These are phyloP conservation scores for Tuber brumale DNA, from an alignment of 495 filamentous ascomycete species.

Conservation along the genomic window DNA sequence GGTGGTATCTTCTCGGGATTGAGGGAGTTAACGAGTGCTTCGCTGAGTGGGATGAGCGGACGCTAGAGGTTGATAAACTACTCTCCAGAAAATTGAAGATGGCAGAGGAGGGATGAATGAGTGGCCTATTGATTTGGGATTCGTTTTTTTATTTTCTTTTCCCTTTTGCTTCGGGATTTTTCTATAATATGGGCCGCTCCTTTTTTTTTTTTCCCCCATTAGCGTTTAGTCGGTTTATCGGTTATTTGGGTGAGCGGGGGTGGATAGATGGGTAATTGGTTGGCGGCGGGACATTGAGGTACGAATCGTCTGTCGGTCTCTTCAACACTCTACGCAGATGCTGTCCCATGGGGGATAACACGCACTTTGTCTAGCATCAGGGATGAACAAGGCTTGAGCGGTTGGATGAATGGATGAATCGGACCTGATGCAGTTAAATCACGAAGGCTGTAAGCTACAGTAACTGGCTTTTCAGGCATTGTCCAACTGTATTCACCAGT, in stretches of 20 bases:
- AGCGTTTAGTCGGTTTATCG: neutral
- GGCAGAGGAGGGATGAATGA: constrained; percentile 7
- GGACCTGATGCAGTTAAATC: neutral
- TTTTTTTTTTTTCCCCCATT: neutral
- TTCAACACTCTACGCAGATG: neutral
- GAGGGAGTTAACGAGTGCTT: constrained; percentile 40
- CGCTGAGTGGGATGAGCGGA: constrained; percentile 40
- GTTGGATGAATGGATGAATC: neutral
- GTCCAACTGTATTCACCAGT: neutral
- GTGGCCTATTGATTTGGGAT: neutral
- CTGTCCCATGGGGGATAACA: neutral
- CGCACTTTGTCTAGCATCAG: neutral
- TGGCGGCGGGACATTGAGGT: neutral
- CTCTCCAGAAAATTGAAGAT: constrained; percentile 36
- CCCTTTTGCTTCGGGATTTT: neutral
- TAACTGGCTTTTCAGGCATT: neutral
- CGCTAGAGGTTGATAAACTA: constrained; percentile 40
- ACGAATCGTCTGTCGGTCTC: neutral
- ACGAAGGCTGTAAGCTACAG: neutral
- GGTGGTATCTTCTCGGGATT: constrained; percentile 65
- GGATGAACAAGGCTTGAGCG: neutral
- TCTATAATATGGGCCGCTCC: neutral
- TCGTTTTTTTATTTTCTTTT: neutral
- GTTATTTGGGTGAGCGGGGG: neutral
- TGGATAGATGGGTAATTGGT: neutral